Evolutionary conservation across 2,329 filamentous ascomycete species (phyloP).

Genomic region (Sporothrix humicola): DNA sequence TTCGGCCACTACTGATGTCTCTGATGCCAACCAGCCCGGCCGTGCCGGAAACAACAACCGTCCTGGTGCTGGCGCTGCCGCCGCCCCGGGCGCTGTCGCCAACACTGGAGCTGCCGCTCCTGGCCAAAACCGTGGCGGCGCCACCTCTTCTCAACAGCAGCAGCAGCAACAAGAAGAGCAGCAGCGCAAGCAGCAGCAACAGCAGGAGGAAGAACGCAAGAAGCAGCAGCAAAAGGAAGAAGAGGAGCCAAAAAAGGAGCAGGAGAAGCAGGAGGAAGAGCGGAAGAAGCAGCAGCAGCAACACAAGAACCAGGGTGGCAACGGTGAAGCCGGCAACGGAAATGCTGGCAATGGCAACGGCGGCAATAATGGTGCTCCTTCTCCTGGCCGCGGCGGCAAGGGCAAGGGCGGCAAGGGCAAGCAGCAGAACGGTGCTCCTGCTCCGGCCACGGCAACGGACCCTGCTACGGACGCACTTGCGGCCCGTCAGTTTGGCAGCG

Average conservation of each 20-base stretch:
- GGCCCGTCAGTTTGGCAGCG: slow-evolving; percentile 15
- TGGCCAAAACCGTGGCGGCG: background rate
- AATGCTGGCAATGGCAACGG: background rate
- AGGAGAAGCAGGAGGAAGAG: background rate
- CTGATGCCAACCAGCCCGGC: slow-evolving; percentile 12
- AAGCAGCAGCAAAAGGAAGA: background rate
- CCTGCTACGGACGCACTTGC: background rate
- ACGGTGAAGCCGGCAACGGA: background rate
- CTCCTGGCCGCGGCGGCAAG: background rate
- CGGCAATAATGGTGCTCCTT: background rate
- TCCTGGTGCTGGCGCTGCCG: background rate
- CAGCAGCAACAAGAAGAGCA: background rate
- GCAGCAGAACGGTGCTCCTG: background rate
- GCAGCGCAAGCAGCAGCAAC: background rate
- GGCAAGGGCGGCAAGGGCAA: background rate
- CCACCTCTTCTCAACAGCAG: background rate
- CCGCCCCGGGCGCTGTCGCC: background rate
- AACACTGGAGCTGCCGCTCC: background rate
- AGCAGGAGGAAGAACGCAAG: background rate
- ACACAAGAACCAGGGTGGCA: background rate
- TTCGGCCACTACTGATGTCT: background rate
- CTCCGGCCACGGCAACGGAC: background rate
- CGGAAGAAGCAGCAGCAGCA: slow-evolving; percentile 2
- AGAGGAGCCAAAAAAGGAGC: background rate
- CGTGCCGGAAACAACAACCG: background rate